These are phyloP conservation scores for Acer saccharum DNA, from an alignment of 345 rosid species.

Conservation along the genomic window DNA sequence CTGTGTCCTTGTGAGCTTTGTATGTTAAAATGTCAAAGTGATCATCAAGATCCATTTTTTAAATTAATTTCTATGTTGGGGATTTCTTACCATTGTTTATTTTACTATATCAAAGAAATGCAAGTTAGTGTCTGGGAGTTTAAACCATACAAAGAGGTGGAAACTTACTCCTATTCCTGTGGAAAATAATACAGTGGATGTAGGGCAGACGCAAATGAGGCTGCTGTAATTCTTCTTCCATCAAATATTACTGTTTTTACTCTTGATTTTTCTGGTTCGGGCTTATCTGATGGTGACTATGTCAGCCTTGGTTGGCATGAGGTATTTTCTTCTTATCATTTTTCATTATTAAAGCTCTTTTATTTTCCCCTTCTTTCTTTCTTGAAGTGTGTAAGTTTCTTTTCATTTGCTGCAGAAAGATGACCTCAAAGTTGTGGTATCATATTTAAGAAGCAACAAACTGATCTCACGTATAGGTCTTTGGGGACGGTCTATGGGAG, in stretches of 20 bases:
- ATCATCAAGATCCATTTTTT: not conserved
- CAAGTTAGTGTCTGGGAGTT: constrained; percentile 12
- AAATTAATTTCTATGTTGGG: not conserved
- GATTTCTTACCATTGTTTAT: not conserved
- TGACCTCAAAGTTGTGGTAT: constrained; percentile 88
- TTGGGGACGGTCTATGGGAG: constrained; percentile 99
- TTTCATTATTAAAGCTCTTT: not conserved
- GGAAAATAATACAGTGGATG: constrained; percentile 72
- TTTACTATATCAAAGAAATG: not conserved
- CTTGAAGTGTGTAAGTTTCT: constrained; percentile 9
- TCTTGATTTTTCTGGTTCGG: constrained; percentile 98
- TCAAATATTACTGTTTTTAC: constrained; percentile 94
- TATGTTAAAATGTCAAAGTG: not conserved
- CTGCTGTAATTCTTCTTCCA: constrained; percentile 86
- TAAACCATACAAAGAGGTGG: constrained; percentile 6
- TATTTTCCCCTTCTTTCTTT: constrained; percentile 6
- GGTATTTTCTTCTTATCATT: constrained; percentile 43
- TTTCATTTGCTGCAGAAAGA: constrained; percentile 56
- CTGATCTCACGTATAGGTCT: constrained; percentile 84
- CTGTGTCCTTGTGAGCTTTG: not conserved
- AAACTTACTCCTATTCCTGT: constrained; percentile 28
- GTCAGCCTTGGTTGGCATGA: constrained; percentile 99
- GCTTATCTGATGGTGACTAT: constrained; percentile 91
- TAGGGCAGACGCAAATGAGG: constrained; percentile 99
- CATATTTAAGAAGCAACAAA: constrained; percentile 75